Conservation (phyloP, 2,329 filamentous ascomycete genomes). For the Graphilbum sp. region DNA sequence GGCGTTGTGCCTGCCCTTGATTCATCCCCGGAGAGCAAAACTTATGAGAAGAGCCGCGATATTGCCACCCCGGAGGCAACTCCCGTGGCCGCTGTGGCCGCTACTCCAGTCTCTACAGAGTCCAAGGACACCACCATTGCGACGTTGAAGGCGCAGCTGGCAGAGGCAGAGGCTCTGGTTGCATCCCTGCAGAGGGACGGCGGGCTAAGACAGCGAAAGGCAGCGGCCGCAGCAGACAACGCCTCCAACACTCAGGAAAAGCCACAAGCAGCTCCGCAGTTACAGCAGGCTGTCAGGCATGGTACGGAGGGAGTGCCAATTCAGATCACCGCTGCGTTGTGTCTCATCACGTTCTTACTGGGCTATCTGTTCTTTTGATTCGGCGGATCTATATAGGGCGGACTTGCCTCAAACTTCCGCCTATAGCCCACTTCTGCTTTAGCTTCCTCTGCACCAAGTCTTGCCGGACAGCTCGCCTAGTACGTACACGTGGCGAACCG, state of each 20-base stretch:
- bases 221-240: conserved; percentile 19
- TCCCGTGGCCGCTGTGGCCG: no score
- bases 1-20: conserved; percentile 7
- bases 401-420: no score
- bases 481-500: no score
- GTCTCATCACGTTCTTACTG: conserved; percentile 78
- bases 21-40: conserved; percentile 6
- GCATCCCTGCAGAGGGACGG: conserved; percentile 51
- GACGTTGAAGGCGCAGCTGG: conserved; percentile 15
- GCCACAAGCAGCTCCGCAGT: conserved; percentile 15
- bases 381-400: neutral
- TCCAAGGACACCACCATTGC: conserved; percentile 11
- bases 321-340: conserved; percentile 67
- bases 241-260: conserved; percentile 17
- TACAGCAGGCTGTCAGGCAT: conserved; percentile 37
- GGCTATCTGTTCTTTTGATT: conserved; percentile 90
- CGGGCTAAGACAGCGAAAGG: conserved; percentile 66
- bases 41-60: neutral
- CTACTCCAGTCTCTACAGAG: conserved; percentile 1
- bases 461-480: no score
- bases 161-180: conserved; percentile 60
- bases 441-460: no score
- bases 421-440: no score
- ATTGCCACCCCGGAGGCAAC: neutral
- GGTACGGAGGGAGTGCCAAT: conserved; percentile 69